Evolutionary conservation across 2,329 filamentous ascomycete species (phyloP).

Genomic region (Diplodia sapinea): DNA sequence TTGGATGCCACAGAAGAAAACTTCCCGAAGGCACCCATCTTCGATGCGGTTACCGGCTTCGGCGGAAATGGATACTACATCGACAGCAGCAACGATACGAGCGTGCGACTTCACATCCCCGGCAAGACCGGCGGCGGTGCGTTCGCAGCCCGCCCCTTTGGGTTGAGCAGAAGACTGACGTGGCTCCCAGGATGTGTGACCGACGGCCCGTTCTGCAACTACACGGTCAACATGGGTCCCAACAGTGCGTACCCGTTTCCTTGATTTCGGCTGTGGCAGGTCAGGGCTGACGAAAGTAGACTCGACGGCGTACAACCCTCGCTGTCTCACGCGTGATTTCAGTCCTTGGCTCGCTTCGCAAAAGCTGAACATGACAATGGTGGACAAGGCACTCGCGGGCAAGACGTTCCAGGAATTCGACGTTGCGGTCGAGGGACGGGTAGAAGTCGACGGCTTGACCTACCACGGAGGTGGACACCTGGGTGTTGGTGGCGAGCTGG

Average conservation of each 20-base stretch:
- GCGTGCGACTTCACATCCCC: slow-evolving; percentile 17
- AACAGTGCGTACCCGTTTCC: slow-evolving; percentile 32
- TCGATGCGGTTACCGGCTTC: slow-evolving; percentile 29
- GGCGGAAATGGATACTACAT: slow-evolving; percentile 31
- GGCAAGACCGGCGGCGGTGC: slow-evolving; percentile 19
- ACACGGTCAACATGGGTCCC: slow-evolving; percentile 55
- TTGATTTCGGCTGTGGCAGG: background rate
- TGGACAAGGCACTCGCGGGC: slow-evolving; percentile 13
- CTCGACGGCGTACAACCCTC: slow-evolving; percentile 27
- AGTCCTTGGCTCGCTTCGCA: slow-evolving; percentile 20
- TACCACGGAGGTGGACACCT: slow-evolving; percentile 55
- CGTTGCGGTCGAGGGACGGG: background rate
- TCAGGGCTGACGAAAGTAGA: background rate
- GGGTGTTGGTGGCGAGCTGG: slow-evolving; percentile 42
- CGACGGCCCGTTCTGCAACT: slow-evolving; percentile 59
- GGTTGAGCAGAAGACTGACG: slow-evolving; percentile 41
- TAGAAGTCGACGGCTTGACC: slow-evolving; percentile 7
- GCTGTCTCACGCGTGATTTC: slow-evolving; percentile 19
- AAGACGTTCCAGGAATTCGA: slow-evolving; percentile 27
- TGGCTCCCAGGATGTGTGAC: slow-evolving; percentile 54
- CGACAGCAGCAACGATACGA: slow-evolving; percentile 26
- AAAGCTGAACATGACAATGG: slow-evolving; percentile 21
- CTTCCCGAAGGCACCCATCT: slow-evolving; percentile 26
- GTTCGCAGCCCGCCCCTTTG: background rate
- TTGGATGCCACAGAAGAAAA: slow-evolving; percentile 21